Base-by-base conservation (phyloP, 75 land plant genomes). In the Picea glauca region DNA sequence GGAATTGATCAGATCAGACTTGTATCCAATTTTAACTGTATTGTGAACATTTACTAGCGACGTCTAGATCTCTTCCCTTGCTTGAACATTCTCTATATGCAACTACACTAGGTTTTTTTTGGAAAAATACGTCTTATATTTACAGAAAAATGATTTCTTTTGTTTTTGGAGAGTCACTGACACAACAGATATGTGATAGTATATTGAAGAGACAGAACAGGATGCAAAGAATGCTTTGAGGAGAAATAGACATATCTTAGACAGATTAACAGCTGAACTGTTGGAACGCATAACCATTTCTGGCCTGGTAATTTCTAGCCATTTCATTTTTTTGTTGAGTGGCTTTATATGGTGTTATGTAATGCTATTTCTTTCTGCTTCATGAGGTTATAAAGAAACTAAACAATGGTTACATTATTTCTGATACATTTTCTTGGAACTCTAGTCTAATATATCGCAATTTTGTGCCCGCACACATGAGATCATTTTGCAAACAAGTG, bases 191-290 rank as follows among this genome's bases (percentile, higher is more conserved):
- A 74, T 58, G 17, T 80, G 72, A 67, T 90, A 95, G 98, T 95
- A 91, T 77, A 88, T 91, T 79, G 92, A 93, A 21, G 98, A 95
- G 77, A 86, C 98, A 58, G 94, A 95, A 88, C 93, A 95, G 58
- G 73, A 85, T 76, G 98, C 98, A 30, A 88, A 88, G 94, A 81
- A 74, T 32, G 94, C 88, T 57, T 76, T 95, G 82, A 80, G 38
- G 80, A 83, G 82, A 33, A 93, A 95, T 72, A 79, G 78, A 63
- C 92, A 93, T 62, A 91, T 93, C 26, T 74, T 95, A 77, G 93
- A 90, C 59, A 67, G 77, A 78, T 81, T 95, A 63, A 83, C 88
- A 13, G 78, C 68, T 50, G 88, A 93, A 80, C 89, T 93, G 1
- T 46, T 93, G 54, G 80, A 87, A 56, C 88, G 78, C 4, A 89